A percentile compares a stretch with the other conserved stretches of the same genome.
These are phyloP conservation scores for Boehmeria nivea DNA, from an alignment of 306 rosid genomes.

Conservation along the genomic window DNA sequence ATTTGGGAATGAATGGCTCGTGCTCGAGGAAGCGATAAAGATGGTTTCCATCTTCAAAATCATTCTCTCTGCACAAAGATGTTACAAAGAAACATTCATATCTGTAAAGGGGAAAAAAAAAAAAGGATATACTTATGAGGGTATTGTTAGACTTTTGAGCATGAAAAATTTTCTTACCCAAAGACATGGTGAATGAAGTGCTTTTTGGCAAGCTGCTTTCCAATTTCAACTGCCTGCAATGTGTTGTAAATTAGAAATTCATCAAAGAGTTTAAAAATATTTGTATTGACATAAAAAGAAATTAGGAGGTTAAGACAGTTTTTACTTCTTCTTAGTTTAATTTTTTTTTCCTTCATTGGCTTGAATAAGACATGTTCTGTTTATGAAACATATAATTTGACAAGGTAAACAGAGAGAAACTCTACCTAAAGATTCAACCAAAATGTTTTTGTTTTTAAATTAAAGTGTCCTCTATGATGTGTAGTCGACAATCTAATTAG, in stretches of 20 bases:
- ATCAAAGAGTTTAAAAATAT: conserved; percentile 18
- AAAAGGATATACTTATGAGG: no score
- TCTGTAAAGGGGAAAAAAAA: no score
- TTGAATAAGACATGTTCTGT: no score
- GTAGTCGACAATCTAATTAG: no score
- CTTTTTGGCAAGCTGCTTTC: conserved; percentile 61
- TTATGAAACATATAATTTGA: no score
- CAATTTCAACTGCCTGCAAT: conserved; percentile 74
- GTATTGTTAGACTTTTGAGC: no score
- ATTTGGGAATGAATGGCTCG: conserved; percentile 53
- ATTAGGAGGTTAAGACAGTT: not conserved
- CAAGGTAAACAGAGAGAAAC: no score
- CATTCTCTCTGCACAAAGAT: conserved; percentile 56
- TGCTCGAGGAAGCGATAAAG: conserved; percentile 88
- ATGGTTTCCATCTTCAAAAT: conserved; percentile 77
- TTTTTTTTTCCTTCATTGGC: no score
- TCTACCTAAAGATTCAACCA: not conserved
- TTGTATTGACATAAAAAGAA: not conserved
- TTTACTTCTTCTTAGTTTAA: no score
- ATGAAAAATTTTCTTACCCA: conserved; percentile 76
- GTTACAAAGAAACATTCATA: conserved; percentile 19
- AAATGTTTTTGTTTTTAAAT: not conserved
- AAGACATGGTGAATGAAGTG: conserved; percentile 84
- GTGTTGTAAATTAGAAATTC: not conserved
- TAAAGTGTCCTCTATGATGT: no score